A percentile compares a stretch with the other conserved stretches of the same genome.
These are phyloP conservation scores for Talaromyces islandicus DNA, from an alignment of 2,329 filamentous ascomycete species.

Conservation along the genomic window DNA sequence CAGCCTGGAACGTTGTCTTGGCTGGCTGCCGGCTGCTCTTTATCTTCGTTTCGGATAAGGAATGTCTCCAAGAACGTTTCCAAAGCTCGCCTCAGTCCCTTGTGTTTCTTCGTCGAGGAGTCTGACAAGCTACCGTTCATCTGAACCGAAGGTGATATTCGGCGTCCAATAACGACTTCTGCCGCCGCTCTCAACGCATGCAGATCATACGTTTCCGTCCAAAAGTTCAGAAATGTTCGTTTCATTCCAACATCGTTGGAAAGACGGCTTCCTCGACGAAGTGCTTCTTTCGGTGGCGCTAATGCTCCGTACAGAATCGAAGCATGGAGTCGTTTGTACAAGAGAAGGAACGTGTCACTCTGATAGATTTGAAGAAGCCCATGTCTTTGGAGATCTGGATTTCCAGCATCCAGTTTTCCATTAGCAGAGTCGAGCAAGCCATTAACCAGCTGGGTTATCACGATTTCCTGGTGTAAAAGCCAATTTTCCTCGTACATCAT, in stretches of 20 bases:
- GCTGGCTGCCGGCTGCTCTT: conserved; percentile 19
- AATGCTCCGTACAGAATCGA: conserved; percentile 54
- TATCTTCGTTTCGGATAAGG: conserved; percentile 54
- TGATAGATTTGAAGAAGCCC: conserved; percentile 52
- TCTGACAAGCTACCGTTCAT: conserved; percentile 1
- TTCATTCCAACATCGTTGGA: conserved; percentile 54
- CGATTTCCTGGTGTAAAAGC: conserved; percentile 56
- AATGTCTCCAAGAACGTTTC: conserved; percentile 52
- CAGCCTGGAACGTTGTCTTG: conserved; percentile 10
- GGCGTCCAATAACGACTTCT: conserved; percentile 56
- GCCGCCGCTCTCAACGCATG: conserved; percentile 46
- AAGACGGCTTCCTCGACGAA: conserved; percentile 41
- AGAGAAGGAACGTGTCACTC: conserved; percentile 41
- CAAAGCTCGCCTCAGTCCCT: conserved; percentile 36
- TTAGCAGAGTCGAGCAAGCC: conserved; percentile 42
- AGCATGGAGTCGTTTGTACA: conserved; percentile 54
- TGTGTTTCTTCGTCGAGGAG: conserved; percentile 12
- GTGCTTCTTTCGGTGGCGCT: conserved; percentile 48
- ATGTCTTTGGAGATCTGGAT: conserved; percentile 34
- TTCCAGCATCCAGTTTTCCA: conserved; percentile 14
- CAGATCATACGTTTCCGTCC: conserved; percentile 53
- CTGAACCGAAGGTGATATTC: conserved; percentile 24
- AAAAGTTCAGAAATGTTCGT: conserved; percentile 52
- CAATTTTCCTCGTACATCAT: conserved; percentile 59
- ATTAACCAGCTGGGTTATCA: conserved; percentile 57